phyloP scores from a whole-genome alignment of 2,329 filamentous ascomycete genomes.

The Grosmannia serpens region DNA sequence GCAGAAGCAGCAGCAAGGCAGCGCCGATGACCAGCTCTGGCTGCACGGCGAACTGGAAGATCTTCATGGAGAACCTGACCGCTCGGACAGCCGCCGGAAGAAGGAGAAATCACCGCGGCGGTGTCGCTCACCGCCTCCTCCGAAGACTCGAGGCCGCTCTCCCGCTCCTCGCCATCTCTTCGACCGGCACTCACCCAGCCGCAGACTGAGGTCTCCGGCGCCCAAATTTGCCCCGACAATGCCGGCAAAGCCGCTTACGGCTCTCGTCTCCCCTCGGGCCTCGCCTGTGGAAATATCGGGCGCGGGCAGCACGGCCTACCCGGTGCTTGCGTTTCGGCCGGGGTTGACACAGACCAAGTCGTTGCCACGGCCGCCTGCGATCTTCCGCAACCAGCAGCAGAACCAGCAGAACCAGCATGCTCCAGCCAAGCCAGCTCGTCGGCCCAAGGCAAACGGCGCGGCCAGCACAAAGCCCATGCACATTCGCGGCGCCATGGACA shows the following conservation, averaged over 20 bases:
- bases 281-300: conserved; percentile 27
- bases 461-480: conserved; percentile 43
- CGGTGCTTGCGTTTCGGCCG: conserved; percentile 45
- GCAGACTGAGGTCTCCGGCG: conserved; percentile 55
- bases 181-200: conserved; percentile 58
- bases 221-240: conserved; percentile 25
- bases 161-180: conserved; percentile 49
- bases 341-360: conserved; percentile 72
- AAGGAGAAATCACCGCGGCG: conserved; percentile 50
- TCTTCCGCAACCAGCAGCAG: conserved; percentile 41
- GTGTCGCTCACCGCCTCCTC: conserved; percentile 43
- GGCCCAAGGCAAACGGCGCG: conserved; percentile 12
- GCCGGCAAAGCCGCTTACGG: neutral
- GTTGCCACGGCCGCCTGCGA: conserved; percentile 65
- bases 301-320: conserved; percentile 28
- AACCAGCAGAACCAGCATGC: conserved; percentile 19
- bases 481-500: conserved; percentile 88
- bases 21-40: conserved; percentile 53
- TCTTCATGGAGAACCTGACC: conserved; percentile 46
- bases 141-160: conserved; percentile 39
- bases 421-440: conserved; percentile 10
- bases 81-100: conserved; percentile 35
- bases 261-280: conserved; percentile 33
- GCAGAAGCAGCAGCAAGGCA: conserved; percentile 40
- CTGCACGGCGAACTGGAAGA: conserved; percentile 63